Evolutionary conservation across 352 stramenopile species (phyloP).

Genomic region (Globisporangium nagaii): DNA sequence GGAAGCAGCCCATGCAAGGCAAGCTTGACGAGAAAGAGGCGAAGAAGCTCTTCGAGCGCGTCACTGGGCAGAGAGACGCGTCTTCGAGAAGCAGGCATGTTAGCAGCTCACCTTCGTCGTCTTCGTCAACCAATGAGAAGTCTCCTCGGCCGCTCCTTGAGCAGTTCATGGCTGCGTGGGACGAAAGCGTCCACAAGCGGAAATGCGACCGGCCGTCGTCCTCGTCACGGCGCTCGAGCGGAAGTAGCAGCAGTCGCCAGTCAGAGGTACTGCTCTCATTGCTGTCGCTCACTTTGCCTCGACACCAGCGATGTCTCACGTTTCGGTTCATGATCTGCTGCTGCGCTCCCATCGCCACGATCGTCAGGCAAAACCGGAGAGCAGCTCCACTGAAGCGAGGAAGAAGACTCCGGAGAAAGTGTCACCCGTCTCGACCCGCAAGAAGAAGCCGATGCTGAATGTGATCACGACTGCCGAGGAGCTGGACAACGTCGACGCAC

Average conservation of each 20-base stretch:
- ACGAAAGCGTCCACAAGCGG: slow-evolving; percentile 10
- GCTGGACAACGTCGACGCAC: slow-evolving; percentile 4
- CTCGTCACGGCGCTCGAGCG: slow-evolving; percentile 4
- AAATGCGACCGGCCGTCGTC: slow-evolving; percentile 2
- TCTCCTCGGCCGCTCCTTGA: slow-evolving; percentile 9
- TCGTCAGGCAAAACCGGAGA: neutral
- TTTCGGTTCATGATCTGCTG: neutral
- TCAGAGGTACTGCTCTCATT: slow-evolving; percentile 1
- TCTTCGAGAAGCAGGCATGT: slow-evolving; percentile 8
- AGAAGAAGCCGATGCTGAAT: slow-evolving; percentile 36
- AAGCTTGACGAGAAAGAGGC: slow-evolving; percentile 9
- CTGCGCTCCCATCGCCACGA: no score
- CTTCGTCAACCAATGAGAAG: neutral
- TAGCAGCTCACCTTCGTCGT: neutral
- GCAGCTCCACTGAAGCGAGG: neutral
- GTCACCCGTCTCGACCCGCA: neutral
- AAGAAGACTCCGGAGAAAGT: slow-evolving; percentile 7
- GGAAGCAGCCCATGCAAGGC: neutral
- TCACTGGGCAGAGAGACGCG: slow-evolving; percentile 9
- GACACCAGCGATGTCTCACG: neutral
- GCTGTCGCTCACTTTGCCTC: neutral
- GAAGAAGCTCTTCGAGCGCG: slow-evolving; percentile 6
- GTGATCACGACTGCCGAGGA: slow-evolving; percentile 25
- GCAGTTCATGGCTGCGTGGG: slow-evolving; percentile 10
- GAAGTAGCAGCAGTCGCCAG: neutral